phyloP scores from a whole-genome alignment of 108 stramenopile genomes.

The Tribonema minus region DNA sequence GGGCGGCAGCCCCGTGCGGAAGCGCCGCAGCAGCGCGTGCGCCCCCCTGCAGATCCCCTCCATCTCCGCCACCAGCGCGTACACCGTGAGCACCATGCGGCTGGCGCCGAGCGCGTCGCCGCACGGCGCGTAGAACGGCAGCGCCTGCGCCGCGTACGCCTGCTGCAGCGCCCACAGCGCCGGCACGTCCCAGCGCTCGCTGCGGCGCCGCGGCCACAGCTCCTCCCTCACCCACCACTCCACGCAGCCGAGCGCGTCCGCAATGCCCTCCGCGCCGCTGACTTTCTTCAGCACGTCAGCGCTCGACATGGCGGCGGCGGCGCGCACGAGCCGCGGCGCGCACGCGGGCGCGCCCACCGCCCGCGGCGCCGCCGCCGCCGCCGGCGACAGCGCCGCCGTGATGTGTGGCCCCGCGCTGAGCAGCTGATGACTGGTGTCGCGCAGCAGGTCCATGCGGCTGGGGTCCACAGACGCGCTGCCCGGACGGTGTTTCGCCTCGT shows the following conservation, averaged over 20 bases:
- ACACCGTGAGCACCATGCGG: background rate
- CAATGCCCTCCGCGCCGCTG: background rate
- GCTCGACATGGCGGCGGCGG: background rate
- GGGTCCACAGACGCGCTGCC: too few species aligned
- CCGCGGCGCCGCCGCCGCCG: background rate
- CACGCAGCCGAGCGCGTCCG: background rate
- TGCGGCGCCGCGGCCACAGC: background rate
- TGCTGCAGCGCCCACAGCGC: background rate
- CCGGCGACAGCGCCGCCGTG: background rate
- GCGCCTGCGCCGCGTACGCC: background rate
- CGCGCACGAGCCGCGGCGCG: background rate
- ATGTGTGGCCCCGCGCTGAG: background rate
- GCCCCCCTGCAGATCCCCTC: background rate
- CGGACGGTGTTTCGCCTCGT: too few species aligned
- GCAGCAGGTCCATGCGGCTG: background rate
- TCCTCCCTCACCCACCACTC: background rate
- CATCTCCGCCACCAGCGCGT: background rate
- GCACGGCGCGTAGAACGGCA: background rate
- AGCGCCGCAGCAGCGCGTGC: background rate
- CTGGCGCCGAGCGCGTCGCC: background rate
- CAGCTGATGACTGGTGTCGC: background rate
- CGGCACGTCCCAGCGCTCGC: background rate
- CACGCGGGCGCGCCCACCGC: background rate
- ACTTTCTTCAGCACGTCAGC: background rate
- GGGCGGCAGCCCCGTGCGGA: background rate